These are phyloP conservation scores for Bocquillonia castaneifolia DNA, from an alignment of 441 rosid genomes.

Conservation along the genomic window DNA sequence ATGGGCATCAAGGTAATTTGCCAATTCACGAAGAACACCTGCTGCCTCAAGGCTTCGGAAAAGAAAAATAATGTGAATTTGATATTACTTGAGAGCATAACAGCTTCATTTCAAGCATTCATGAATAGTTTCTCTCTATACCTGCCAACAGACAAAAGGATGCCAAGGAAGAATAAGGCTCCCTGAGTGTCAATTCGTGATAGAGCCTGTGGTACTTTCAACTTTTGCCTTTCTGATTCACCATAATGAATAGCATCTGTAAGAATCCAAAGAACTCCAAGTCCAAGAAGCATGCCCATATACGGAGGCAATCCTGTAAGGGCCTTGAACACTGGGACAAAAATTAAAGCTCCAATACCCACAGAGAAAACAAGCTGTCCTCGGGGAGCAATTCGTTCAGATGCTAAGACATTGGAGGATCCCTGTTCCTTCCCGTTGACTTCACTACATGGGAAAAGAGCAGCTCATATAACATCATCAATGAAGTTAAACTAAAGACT, in stretches of 20 bases:
- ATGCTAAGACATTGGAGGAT: conserved; percentile 51
- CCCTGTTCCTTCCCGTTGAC: conserved; percentile 74
- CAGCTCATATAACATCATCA: conserved; percentile 21
- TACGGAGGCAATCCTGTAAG: conserved; percentile 91
- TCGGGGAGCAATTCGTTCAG: conserved; percentile 92
- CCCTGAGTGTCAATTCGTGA: conserved; percentile 92
- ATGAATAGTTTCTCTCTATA: conserved; percentile 21
- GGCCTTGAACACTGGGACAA: conserved; percentile 92
- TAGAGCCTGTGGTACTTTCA: conserved; percentile 95
- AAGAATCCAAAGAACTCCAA: conserved; percentile 95
- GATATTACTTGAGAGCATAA: background rate
- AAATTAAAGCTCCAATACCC: conserved; percentile 79
- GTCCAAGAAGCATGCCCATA: conserved; percentile 92
- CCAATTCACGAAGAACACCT: conserved; percentile 83
- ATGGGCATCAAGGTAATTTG: conserved; percentile 83
- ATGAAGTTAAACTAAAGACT: conserved; percentile 12
- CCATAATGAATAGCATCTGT: conserved; percentile 96
- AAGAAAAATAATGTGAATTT: background rate
- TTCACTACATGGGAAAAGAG: conserved; percentile 55
- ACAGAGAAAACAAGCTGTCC: conserved; percentile 77
- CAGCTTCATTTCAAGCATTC: background rate
- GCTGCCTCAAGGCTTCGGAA: conserved; percentile 76
- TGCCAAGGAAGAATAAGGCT: conserved; percentile 86
- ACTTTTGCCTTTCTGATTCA: conserved; percentile 75
- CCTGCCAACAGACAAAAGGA: conserved; percentile 91